Conservation (phyloP, 352 stramenopile genomes). For the Achlya hypogyna region DNA sequence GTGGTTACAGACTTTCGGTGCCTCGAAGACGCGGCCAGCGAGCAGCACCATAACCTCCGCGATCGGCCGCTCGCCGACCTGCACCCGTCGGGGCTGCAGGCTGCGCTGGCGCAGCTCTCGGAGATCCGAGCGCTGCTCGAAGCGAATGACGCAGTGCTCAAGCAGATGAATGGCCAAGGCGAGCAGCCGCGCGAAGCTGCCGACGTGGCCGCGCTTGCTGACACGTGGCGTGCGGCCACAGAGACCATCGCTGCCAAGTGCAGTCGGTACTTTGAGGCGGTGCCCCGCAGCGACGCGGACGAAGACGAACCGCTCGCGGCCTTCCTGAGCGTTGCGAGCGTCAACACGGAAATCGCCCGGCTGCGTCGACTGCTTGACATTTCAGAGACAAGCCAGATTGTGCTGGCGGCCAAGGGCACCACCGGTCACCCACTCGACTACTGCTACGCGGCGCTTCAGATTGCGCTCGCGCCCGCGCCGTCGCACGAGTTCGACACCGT, state of each 20-base stretch:
- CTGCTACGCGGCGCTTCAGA: slow-evolving; percentile 63
- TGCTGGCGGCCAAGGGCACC: slow-evolving; percentile 45
- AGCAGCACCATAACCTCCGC: too few relatives aligned
- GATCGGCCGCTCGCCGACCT: too few relatives aligned
- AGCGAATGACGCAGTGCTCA: slow-evolving; percentile 36
- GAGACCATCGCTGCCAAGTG: slow-evolving; percentile 63
- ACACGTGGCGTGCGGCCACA: slow-evolving; percentile 38
- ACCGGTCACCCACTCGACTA: slow-evolving; percentile 60
- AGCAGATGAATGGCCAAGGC: too few relatives aligned
- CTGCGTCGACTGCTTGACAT: slow-evolving; percentile 57
- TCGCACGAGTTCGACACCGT: slow-evolving; percentile 41
- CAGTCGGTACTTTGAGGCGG: slow-evolving; percentile 72
- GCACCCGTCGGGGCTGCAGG: too few relatives aligned
- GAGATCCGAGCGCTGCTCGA: too few relatives aligned
- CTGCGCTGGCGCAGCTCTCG: too few relatives aligned
- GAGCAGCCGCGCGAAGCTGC: slow-evolving; percentile 30
- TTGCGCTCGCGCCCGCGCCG: slow-evolving; percentile 32
- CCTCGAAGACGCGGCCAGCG: too few relatives aligned
- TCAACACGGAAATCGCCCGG: slow-evolving; percentile 60
- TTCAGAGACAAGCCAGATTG: slow-evolving; percentile 63
- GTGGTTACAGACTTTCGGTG: too few relatives aligned
- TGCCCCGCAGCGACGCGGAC: slow-evolving; percentile 68
- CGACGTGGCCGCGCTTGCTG: slow-evolving; percentile 39
- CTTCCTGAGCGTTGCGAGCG: slow-evolving; percentile 43
- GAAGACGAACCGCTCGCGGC: slow-evolving; percentile 46